A percentile compares a stretch with the other conserved stretches of the same genome.
Conservation (phyloP, 2,329 filamentous ascomycete species). For the Colletotrichum abscissum region DNA sequence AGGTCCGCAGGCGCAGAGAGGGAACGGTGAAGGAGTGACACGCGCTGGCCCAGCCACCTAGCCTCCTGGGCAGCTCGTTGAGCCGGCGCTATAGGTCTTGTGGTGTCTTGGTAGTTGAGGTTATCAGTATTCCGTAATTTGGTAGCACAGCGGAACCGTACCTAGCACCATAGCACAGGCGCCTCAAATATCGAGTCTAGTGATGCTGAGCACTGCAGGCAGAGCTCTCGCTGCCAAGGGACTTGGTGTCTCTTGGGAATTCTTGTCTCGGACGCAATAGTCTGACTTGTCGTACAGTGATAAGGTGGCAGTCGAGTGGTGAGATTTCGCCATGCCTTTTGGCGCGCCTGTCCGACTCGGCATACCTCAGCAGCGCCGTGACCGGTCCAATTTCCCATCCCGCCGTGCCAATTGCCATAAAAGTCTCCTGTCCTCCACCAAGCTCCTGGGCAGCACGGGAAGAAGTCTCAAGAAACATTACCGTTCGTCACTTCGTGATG, state of each 20-base stretch:
- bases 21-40: neutral
- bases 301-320: neutral
- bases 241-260: neutral
- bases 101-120: neutral
- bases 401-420: neutral
- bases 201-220: neutral
- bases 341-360: constrained; percentile 19
- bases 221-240: neutral
- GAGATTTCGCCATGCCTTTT: neutral
- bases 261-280: constrained; percentile 4
- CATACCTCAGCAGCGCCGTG: constrained; percentile 5
- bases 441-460: neutral
- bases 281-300: neutral
- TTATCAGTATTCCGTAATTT: neutral
- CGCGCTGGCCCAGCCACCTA: neutral
- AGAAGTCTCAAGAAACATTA: neutral
- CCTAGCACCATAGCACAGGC: neutral
- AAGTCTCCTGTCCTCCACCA: neutral
- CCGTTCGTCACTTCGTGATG: too few species aligned
- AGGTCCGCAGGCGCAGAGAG: neutral
- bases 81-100: neutral
- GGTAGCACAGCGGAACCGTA: too few species aligned
- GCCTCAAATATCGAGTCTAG: too few species aligned
- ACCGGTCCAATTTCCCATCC: neutral
- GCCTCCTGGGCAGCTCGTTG: neutral